These are phyloP conservation scores for Carnegiea gigantea DNA, from an alignment of 179 eudicot species.

Conservation along the genomic window DNA sequence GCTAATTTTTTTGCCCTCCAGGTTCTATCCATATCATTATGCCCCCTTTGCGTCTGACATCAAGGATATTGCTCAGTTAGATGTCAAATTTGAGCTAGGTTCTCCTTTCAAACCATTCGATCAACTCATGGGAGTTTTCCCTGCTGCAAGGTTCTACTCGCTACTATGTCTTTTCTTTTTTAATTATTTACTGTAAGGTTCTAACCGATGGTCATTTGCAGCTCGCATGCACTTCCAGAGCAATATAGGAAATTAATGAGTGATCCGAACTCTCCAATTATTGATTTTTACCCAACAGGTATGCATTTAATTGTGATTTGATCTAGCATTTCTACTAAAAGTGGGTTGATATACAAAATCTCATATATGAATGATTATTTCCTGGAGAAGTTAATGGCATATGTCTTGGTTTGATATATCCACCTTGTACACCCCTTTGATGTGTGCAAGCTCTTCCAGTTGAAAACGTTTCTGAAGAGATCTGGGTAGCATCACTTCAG, in stretches of 20 bases:
- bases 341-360: background rate
- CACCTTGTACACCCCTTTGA: background rate
- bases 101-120: constrained; percentile 93
- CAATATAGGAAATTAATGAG: constrained; percentile 81
- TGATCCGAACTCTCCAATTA: constrained; percentile 80
- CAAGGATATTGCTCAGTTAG: constrained; percentile 60
- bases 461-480: background rate
- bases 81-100: constrained; percentile 77
- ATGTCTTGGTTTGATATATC: background rate
- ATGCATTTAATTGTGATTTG: constrained; percentile 19
- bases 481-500: background rate
- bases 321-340: background rate
- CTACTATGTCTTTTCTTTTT: constrained; percentile 11
- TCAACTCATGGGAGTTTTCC: constrained; percentile 95
- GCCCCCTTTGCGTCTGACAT: constrained; percentile 99
- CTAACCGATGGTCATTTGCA: constrained; percentile 49
- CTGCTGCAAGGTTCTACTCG: constrained; percentile 82
- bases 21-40: constrained; percentile 99
- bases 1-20: constrained; percentile 26
- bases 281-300: constrained; percentile 94
- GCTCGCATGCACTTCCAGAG: constrained; percentile 94
- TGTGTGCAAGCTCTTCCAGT: background rate
- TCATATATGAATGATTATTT: background rate
- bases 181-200: constrained; percentile 20
- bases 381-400: background rate